Evolutionary conservation across 805 yeast species (phyloP), one percentile per base, ranked within the genome.

Genomic region (Cephaloascus albidus): DNA sequence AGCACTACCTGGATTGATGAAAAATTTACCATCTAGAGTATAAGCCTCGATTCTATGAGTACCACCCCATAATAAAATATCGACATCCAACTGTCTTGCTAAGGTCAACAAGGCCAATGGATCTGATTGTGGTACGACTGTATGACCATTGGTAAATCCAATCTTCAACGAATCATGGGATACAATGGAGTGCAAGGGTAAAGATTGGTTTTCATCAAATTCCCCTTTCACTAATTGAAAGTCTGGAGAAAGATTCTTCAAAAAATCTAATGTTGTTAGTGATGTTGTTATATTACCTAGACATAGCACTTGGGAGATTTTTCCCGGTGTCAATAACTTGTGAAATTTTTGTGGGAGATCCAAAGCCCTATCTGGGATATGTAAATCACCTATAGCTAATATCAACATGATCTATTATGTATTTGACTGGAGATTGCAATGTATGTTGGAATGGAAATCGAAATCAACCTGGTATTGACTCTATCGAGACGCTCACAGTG

Each of bases 1-100:
- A 33, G 95, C 95, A 54, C 95, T 83, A 0, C 98, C 98, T 0
- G 98, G 97, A 56, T 86, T 90, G n/a, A 93, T 73, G 53, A 93
- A 93, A 57, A 89, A 86, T 59, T 85, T 86, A 18, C 94, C 95
- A 47, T 88, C 97, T 42, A 89, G 63, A 8, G 93, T 85, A 53
- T 88, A 90, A 0, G 97, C 96, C 54, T 90, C 97, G 3, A 87
- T 94, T 46, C 78, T 76, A 55, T 87, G 95, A 2, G 95, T 83
- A 0, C 96, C 95, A 12, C 97, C 97, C 84, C 93, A 87, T 12
- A 93, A 68, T 47, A 93, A 65, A 4, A 93, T 74, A 58, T 93
- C 97, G 32, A 85, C 97, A 55, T 89, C 94, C 69, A 89, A 70
- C 60, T 87, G 87, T 43, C 98, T 71, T 1, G 97, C 96, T 43